Base-by-base conservation (phyloP, 2,329 filamentous ascomycete species). In the Colletotrichum musae region DNA sequence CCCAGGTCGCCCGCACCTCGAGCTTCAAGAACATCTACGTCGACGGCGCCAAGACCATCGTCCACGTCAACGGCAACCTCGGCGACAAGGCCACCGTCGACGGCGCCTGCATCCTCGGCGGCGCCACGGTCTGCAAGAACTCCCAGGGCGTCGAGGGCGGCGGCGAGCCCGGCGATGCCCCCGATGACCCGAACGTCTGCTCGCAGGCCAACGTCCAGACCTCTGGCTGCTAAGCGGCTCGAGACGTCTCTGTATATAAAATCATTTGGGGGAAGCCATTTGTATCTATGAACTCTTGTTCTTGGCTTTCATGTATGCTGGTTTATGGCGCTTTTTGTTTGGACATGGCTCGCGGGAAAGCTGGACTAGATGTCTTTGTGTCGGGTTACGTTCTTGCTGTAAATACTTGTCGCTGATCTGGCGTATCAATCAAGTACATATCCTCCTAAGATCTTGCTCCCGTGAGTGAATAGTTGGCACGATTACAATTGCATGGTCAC, bases 141-240 rank as follows among this genome's bases (percentile, higher is more conserved):
- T 83, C 78, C 73, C 73, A 74, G 51, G 81, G 82, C 53, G 80
- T 79, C 60, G 66, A 73, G 18, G 77, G 73, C 36, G 79, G 77
- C 39, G 73, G 72, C 52, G 80, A 83, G 76, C 81, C 81, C 9
- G 58, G 58, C 2, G 43, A 58, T 12, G 64, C 64, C 13, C 39
- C 43, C 26, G 45, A 68, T 3, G 64, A 68, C 12, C 64, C 64
- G 10, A 68, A 39, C 2, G 48, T 68, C 43, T 68, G 64, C 26
- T 50, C 53, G 4, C 21, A 63, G 45, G 58, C 52, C n/a, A 18
- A 39, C n/a, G 64, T 68, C 52, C n/a, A 68, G 64, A 63, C 64
- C 7, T 68, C 64, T 39, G 64, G 64, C 13, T 68, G 64, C 53
- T 68, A 63, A 63, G 15, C 15, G 43, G 7, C 13, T 51, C 6